Conservation (phyloP, 2,329 filamentous ascomycete species). For the Hyphodiscus sp. region DNA sequence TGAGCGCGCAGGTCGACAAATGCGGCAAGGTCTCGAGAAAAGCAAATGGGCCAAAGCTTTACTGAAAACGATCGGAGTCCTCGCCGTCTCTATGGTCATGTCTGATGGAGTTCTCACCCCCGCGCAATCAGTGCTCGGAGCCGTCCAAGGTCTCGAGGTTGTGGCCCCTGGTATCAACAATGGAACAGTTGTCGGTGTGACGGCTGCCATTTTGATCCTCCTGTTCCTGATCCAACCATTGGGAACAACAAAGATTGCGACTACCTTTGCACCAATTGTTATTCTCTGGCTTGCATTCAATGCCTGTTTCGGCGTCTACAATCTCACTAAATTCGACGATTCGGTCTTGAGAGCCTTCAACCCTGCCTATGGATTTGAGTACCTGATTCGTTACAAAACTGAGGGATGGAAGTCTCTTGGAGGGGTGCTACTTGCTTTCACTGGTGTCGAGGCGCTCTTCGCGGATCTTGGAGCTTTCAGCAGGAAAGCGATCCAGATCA, state of each 20-base stretch:
- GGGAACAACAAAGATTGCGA: conserved; percentile 54
- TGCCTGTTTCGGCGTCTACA: conserved; percentile 55
- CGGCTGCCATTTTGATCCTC: conserved; percentile 56
- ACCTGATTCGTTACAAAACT: conserved; percentile 49
- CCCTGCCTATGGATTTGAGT: conserved; percentile 53
- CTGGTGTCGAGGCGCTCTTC: conserved; percentile 70
- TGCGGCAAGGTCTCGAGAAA: conserved; percentile 53
- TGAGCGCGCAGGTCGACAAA: conserved; percentile 39
- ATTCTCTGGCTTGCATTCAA: conserved; percentile 52
- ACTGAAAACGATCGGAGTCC: conserved; percentile 56
- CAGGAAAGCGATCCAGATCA: conserved; percentile 62
- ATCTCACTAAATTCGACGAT: conserved; percentile 44
- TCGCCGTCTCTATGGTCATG: conserved; percentile 63
- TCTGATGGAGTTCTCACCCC: conserved; percentile 58
- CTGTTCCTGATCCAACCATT: conserved; percentile 60
- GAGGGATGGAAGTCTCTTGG: conserved; percentile 58
- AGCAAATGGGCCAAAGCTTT: conserved; percentile 45
- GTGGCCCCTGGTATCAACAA: conserved; percentile 50
- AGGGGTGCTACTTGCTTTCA: conserved; percentile 66
- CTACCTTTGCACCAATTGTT: conserved; percentile 57
- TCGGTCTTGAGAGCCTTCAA: conserved; percentile 49
- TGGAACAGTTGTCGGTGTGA: conserved; percentile 51
- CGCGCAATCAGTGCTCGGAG: conserved; percentile 62
- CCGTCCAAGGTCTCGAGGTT: conserved; percentile 57
- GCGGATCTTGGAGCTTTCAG: conserved; percentile 72